Evolutionary conservation across 2,329 filamentous ascomycete genomes (phyloP).

Genomic region (Sodiomyces alkalinus): DNA sequence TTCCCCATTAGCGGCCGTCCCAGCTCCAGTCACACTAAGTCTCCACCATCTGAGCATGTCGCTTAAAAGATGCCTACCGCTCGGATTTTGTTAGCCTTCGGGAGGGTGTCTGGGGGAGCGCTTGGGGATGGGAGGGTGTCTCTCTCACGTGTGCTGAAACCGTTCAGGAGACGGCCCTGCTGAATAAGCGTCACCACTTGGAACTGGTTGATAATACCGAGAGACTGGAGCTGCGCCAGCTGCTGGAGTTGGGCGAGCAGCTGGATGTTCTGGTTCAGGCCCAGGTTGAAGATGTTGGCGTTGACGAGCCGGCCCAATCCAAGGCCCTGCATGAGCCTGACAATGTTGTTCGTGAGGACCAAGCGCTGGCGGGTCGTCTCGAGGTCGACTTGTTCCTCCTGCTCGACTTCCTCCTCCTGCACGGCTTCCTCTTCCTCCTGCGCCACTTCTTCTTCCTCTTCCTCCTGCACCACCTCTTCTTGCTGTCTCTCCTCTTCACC

Average conservation of each 20-base stretch:
- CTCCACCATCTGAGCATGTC: no score
- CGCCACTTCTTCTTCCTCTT: background rate
- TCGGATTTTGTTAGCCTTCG: no score
- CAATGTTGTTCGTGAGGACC: slow-evolving; percentile 8
- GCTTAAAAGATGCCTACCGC: no score
- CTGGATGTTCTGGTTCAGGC: slow-evolving; percentile 12
- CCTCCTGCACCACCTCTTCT: slow-evolving; percentile 1
- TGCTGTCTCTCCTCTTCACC: no score
- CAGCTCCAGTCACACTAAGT: no score
- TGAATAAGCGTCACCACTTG: slow-evolving; percentile 11
- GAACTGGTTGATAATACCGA: slow-evolving; percentile 10
- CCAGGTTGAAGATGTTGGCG: slow-evolving; percentile 13
- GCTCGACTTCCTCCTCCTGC: slow-evolving; percentile 2
- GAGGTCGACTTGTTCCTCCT: slow-evolving; percentile 3
- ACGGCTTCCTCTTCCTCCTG: background rate
- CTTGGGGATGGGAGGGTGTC: no score
- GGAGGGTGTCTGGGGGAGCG: no score
- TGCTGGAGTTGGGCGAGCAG: slow-evolving; percentile 13
- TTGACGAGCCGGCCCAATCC: slow-evolving; percentile 13
- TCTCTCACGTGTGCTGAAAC: no score
- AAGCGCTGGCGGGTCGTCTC: slow-evolving; percentile 1
- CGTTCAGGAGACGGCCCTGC: slow-evolving; percentile 9
- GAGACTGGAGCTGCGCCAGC: slow-evolving; percentile 11
- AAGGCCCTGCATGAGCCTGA: slow-evolving; percentile 13
- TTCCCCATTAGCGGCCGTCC: no score